These are phyloP conservation scores for Inosperma sp. DNA, from an alignment of 768 basidiomycete genomes.

Conservation along the genomic window DNA sequence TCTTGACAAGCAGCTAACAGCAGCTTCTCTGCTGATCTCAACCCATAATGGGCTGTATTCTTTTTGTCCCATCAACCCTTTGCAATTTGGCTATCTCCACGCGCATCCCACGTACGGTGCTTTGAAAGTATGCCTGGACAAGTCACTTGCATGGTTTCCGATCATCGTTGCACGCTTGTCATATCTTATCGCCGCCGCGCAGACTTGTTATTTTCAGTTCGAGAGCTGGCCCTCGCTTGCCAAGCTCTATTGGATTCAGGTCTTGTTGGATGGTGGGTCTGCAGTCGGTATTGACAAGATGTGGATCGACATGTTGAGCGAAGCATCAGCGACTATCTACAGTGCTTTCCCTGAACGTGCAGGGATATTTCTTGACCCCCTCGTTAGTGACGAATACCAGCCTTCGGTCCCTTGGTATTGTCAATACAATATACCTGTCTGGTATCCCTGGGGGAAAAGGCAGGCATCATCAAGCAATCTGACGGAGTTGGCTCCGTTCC, in stretches of 20 bases:
- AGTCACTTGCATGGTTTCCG: slow-evolving; percentile 2
- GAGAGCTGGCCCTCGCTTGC: neutral
- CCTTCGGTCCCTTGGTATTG: neutral
- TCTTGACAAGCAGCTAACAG: neutral
- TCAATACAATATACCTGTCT: neutral
- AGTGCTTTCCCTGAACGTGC: neutral
- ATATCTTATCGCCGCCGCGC: neutral
- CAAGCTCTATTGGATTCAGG: neutral
- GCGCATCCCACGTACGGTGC: neutral
- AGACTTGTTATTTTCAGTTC: neutral
- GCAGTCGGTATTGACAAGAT: neutral
- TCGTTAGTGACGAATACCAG: neutral
- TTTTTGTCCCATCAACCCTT: neutral
- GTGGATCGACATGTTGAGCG: neutral
- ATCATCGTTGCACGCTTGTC: neutral
- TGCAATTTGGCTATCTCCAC: neutral
- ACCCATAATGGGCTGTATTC: neutral
- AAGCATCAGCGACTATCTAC: neutral
- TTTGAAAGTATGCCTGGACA: neutral
- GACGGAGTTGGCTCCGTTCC: neutral
- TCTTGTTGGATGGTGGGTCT: neutral
- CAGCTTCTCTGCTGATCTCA: neutral
- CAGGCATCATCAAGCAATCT: neutral
- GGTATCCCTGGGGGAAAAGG: neutral
- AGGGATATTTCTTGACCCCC: slow-evolving; percentile 5